These are phyloP conservation scores for Fusarium continuum DNA, from an alignment of 2,329 filamentous ascomycete species.

Conservation along the genomic window DNA sequence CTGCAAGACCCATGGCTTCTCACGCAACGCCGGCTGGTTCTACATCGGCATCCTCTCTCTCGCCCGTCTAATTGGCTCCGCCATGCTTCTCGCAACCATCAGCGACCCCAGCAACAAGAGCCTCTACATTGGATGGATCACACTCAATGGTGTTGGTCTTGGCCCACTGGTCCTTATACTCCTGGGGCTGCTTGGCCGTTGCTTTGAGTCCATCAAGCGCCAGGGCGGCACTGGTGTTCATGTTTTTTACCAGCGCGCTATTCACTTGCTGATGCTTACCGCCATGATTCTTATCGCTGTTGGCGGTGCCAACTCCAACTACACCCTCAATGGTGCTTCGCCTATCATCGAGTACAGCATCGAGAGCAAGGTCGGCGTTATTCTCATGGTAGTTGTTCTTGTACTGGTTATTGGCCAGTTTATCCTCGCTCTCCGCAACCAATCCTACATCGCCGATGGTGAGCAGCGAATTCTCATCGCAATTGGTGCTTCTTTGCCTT, in stretches of 20 bases:
- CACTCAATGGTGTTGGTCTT: slow-evolving; percentile 48
- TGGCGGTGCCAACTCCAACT: slow-evolving; percentile 44
- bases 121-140: slow-evolving; percentile 49
- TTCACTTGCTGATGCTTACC: slow-evolving; percentile 55
- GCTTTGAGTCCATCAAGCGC: slow-evolving; percentile 59
- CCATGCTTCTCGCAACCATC: slow-evolving; percentile 54
- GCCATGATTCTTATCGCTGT: slow-evolving; percentile 49
- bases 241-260: slow-evolving; percentile 46
- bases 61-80: slow-evolving; percentile 64
- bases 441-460: slow-evolving; percentile 54
- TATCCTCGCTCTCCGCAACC: slow-evolving; percentile 52
- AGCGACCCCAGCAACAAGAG: slow-evolving; percentile 59
- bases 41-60: slow-evolving; percentile 68
- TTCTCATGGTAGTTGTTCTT: slow-evolving; percentile 49
- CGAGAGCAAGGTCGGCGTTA: slow-evolving; percentile 42
- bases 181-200: slow-evolving; percentile 45
- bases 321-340: slow-evolving; percentile 30
- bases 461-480: slow-evolving; percentile 64
- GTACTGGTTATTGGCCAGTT: slow-evolving; percentile 54
- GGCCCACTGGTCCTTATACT: slow-evolving; percentile 59
- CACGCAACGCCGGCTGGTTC: slow-evolving; percentile 68
- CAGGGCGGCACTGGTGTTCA: slow-evolving; percentile 44
- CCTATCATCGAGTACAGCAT: slow-evolving; percentile 43
- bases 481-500: slow-evolving; percentile 48
- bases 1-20: slow-evolving; percentile 60